Evolutionary conservation across 352 stramenopile genomes (phyloP), one percentile per base, ranked within the genome.

Genomic region (Pythium rhizo-oryzae): DNA sequence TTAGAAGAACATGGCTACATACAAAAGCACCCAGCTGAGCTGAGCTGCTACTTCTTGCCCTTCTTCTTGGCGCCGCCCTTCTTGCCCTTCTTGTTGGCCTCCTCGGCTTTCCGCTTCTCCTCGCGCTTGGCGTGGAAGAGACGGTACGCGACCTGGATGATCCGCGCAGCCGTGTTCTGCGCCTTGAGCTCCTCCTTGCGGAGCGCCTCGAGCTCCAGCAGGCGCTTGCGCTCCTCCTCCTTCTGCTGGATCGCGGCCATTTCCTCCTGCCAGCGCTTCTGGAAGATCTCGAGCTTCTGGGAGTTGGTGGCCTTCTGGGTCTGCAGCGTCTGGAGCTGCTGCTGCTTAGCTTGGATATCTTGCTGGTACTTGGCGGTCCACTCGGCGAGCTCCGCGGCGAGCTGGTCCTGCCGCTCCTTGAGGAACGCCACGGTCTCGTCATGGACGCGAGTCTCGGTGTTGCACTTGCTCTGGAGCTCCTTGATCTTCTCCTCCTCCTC

Each of bases 341-440:
- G 52, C 62, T 92, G 82, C 70, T 95, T 90, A 4, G 74, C 72
- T 35, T 90, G 84, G n/a, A 82, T 81, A 39, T 97, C 88, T 21
- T 91, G 75, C 61, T 93, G 77, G 67, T 96, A 96, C 62, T 94
- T 95, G 4, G 67, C 57, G 19, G 84, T 86, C 91, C 89, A 96
- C 55, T 94, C 81, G 0, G 67, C 62, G 7, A 94, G 62, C 61
- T 93, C 79, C 0, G 77, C 60, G 46, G 86, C 67, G 9, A 97
- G 76, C 46, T 89, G 72, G 7, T 94, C 78, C 21, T 95, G 85
- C 28, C 93, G 90, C 25, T 90, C 72, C 33, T 88, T 92, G 7
- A 97, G 71, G 63, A 96, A 97, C 7, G 76, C 64, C 13, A 90
- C 79, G 0, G 84, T 94, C 59, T 95, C 86, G 1, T 92, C 76